A percentile compares a stretch with the other conserved stretches of the same genome.
phyloP scores from a whole-genome alignment of 495 filamentous ascomycete genomes.

The Penicillium chermesinum region DNA sequence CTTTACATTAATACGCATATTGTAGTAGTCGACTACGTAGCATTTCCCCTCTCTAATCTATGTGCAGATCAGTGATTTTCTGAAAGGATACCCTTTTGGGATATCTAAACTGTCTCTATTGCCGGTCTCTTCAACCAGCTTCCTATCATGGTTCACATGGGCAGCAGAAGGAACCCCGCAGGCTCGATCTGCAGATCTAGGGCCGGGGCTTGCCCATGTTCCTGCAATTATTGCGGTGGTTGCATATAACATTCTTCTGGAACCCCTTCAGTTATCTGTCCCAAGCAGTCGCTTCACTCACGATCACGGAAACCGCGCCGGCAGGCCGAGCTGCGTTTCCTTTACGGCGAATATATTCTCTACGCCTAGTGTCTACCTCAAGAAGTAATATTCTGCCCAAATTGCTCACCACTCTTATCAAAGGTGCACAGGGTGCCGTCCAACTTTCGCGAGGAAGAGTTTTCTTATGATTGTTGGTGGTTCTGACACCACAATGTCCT shows the following conservation, averaged over 20 bases:
- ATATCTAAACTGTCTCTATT: not conserved
- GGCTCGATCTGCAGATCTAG: not conserved
- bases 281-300: not conserved
- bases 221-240: not conserved
- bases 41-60: not conserved
- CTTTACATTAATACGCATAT: too few relatives aligned
- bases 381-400: too few relatives aligned
- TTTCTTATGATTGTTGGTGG: not conserved
- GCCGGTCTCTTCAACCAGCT: not conserved
- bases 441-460: not conserved
- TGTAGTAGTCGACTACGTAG: not conserved
- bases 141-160: not conserved
- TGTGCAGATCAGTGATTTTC: not conserved
- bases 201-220: not conserved
- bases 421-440: not conserved
- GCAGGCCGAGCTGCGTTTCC: not conserved
- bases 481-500: slow-evolving; percentile 25
- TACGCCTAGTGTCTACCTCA: too few relatives aligned
- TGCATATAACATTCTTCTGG: not conserved
- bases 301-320: not conserved
- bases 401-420: not conserved
- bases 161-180: not conserved
- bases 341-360: not conserved
- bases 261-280: not conserved
- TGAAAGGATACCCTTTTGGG: not conserved